A percentile compares a stretch with the other conserved stretches of the same genome.
These are phyloP conservation scores for Pseudogymnoascus verrucosus DNA, from an alignment of 2,329 filamentous ascomycete genomes.

Conservation along the genomic window DNA sequence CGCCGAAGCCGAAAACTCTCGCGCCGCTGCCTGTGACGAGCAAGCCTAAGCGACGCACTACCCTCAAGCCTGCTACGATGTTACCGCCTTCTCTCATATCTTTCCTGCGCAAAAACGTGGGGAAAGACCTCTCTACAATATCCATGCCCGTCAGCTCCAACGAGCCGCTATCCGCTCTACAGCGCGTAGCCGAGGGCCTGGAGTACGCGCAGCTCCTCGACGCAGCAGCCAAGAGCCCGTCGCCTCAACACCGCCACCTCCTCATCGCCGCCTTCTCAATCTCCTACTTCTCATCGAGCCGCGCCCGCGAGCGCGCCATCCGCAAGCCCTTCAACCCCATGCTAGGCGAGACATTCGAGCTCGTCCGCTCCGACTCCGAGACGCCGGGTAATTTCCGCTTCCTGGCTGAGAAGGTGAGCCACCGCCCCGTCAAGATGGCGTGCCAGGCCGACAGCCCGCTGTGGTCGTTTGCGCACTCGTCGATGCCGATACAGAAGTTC, in stretches of 20 bases:
- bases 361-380: conserved; percentile 75
- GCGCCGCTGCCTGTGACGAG: conserved; percentile 66
- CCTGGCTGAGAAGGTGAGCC: conserved; percentile 90
- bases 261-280: conserved; percentile 87
- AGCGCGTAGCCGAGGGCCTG: conserved; percentile 80
- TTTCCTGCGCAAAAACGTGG: conserved; percentile 93
- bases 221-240: conserved; percentile 55
- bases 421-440: conserved; percentile 85
- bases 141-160: conserved; percentile 97
- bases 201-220: conserved; percentile 87
- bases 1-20: conserved; percentile 66
- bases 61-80: conserved; percentile 65
- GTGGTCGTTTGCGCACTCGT: conserved; percentile 84
- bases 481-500: conserved; percentile 89
- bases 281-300: conserved; percentile 71
- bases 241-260: conserved; percentile 62
- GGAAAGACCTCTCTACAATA: conserved; percentile 93
- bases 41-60: conserved; percentile 56
- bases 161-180: conserved; percentile 80
- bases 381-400: conserved; percentile 70
- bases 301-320: conserved; percentile 83
- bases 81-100: conserved; percentile 85
- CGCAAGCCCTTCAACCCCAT: conserved; percentile 97
- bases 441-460: conserved; percentile 80
- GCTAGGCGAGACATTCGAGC: conserved; percentile 90